Evolutionary conservation across 352 stramenopile species (phyloP).

Genomic region (Bremia lactucae): DNA sequence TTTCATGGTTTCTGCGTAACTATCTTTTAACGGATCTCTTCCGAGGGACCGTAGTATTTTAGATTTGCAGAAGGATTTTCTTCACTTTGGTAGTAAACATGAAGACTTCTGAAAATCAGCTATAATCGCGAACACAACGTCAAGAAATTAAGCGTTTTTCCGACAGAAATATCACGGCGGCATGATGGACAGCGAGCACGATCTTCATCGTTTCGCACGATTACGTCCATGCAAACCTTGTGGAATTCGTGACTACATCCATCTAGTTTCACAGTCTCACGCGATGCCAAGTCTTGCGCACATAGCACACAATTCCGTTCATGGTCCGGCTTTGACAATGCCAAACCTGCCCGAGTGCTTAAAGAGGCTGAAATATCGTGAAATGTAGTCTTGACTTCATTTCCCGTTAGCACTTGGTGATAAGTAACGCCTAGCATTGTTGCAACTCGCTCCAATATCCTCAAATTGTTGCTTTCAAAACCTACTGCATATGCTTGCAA

Average conservation of each 20-base stretch:
- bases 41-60: no score
- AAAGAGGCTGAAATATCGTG: slow-evolving; percentile 30
- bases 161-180: slow-evolving; percentile 10
- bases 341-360: slow-evolving; percentile 26
- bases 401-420: slow-evolving; percentile 14
- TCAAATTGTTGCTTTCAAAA: slow-evolving; percentile 21
- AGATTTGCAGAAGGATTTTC: no score
- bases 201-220: slow-evolving; percentile 25
- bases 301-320: slow-evolving; percentile 51
- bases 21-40: no score
- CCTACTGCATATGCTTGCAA: slow-evolving; percentile 28
- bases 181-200: slow-evolving; percentile 18
- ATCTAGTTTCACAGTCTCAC: slow-evolving; percentile 29
- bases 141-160: no score
- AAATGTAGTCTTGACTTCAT: slow-evolving; percentile 23
- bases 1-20: no score
- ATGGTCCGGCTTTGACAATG: slow-evolving; percentile 41
- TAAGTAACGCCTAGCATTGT: slow-evolving; percentile 19
- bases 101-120: no score
- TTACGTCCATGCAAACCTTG: slow-evolving; percentile 24
- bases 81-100: no score
- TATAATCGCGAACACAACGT: no score
- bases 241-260: slow-evolving; percentile 46
- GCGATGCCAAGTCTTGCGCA: slow-evolving; percentile 39
- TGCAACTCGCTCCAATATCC: slow-evolving; percentile 19